Evolutionary conservation across 441 rosid species (phyloP).

Genomic region (Erysimum cheiri): DNA sequence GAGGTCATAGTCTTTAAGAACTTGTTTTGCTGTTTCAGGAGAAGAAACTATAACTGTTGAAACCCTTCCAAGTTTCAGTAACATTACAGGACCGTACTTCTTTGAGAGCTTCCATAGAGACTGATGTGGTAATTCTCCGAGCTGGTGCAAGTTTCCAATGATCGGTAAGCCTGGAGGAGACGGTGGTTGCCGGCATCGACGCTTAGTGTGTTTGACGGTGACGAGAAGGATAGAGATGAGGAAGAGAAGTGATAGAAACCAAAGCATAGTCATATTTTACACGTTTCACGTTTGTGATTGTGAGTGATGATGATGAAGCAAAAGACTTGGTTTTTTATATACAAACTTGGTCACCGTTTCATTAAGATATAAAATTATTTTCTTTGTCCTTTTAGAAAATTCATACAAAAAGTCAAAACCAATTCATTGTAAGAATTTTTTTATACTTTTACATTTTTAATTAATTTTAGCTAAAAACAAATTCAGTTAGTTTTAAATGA

Average conservation of each 20-base stretch:
- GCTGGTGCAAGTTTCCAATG: conserved; percentile 63
- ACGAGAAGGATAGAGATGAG: conserved; percentile 21
- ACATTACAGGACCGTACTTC: conserved; percentile 61
- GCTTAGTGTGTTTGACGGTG: conserved; percentile 19
- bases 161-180: conserved; percentile 63
- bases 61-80: conserved; percentile 51
- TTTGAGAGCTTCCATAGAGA: conserved; percentile 48
- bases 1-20: conserved; percentile 54
- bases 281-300: conserved; percentile 22
- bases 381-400: too few relatives aligned
- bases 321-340: conserved; percentile 10
- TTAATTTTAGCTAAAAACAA: too few relatives aligned
- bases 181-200: conserved; percentile 45
- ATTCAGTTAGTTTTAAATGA: background rate
- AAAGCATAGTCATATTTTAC: conserved; percentile 23
- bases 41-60: conserved; percentile 54
- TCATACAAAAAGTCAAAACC: too few relatives aligned
- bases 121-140: conserved; percentile 52
- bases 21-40: conserved; percentile 61
- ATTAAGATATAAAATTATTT: background rate
- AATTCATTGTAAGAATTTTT: too few relatives aligned
- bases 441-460: too few relatives aligned
- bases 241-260: conserved; percentile 35
- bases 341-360: conserved; percentile 17
- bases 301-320: conserved; percentile 27